Evolutionary conservation across 2,329 filamentous ascomycete species (phyloP).

Genomic region (Exophiala dermatitidis): DNA sequence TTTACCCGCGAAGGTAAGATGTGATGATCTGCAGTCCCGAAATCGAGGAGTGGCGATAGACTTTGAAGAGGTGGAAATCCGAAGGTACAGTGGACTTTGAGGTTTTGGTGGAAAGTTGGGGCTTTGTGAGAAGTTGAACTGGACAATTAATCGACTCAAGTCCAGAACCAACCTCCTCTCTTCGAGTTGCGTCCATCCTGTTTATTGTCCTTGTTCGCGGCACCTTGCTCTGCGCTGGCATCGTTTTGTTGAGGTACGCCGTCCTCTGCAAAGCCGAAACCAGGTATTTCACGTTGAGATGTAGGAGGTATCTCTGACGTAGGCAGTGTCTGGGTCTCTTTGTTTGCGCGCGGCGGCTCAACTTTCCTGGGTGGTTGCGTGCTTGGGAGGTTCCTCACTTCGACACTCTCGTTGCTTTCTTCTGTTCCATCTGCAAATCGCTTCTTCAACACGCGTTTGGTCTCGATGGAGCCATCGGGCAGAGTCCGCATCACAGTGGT

Average conservation of each 20-base stretch:
- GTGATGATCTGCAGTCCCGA: no score
- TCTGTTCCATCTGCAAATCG: slow-evolving; percentile 55
- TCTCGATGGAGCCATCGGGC: slow-evolving; percentile 52
- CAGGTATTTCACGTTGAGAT: not conserved
- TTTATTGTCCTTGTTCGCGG: not conserved
- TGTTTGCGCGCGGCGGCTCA: not conserved
- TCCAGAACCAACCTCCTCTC: slow-evolving; percentile 22
- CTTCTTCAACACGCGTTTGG: slow-evolving; percentile 51
- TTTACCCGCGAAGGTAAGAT: no score
- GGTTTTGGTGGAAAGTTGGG: no score
- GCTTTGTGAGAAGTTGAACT: no score
- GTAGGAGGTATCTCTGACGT: not conserved
- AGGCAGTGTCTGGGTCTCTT: slow-evolving; percentile 9
- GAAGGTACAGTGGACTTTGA: no score
- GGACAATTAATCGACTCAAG: no score
- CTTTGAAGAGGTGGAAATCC: no score
- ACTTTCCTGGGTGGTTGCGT: not conserved
- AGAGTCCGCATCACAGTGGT: slow-evolving; percentile 50
- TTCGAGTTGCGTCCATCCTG: not conserved
- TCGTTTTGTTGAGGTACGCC: not conserved
- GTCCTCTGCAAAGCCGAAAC: not conserved
- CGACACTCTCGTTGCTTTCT: slow-evolving; percentile 47
- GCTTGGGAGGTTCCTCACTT: slow-evolving; percentile 4
- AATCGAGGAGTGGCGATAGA: no score
- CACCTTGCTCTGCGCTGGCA: not conserved